A percentile compares a stretch with the other conserved stretches of the same genome.
phyloP scores from a whole-genome alignment of 208 protist species.

The Wallacemonas collosoma region DNA sequence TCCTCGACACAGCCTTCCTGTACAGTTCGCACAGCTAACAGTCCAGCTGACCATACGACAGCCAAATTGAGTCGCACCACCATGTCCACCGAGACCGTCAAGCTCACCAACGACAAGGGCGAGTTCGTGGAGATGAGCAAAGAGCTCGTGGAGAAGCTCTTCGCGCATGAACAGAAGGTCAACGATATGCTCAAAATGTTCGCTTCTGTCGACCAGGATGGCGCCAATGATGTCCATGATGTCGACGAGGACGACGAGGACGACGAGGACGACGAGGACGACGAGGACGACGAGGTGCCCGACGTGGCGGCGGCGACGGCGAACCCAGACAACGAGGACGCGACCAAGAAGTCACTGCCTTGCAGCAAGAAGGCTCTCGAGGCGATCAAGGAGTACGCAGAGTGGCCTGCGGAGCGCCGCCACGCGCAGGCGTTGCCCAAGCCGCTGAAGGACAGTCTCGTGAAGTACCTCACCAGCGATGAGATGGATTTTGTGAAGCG shows the following conservation, averaged over 20 bases:
- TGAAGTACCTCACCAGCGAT: slow-evolving; percentile 26
- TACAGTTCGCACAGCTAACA: too few species aligned
- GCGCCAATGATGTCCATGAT: too few species aligned
- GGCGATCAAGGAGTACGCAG: slow-evolving; percentile 21
- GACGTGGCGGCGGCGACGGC: too few species aligned
- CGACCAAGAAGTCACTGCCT: not conserved
- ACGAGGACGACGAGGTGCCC: too few species aligned
- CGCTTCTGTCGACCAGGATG: too few species aligned
- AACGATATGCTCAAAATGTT: too few species aligned
- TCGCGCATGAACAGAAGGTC: not conserved
- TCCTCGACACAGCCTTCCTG: too few species aligned
- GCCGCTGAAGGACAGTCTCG: slow-evolving; percentile 22
- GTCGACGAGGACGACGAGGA: too few species aligned
- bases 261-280: too few species aligned
- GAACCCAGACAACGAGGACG: too few species aligned
- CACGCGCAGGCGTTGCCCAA: slow-evolving; percentile 28
- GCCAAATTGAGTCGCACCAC: too few species aligned
- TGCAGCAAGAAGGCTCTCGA: slow-evolving; percentile 23
- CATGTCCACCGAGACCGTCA: slow-evolving; percentile 1
- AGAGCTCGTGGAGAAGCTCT: not conserved
- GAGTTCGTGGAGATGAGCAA: not conserved
- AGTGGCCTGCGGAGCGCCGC: slow-evolving; percentile 16
- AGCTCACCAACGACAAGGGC: slow-evolving; percentile 2
- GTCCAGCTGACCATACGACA: too few species aligned
- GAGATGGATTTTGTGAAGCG: slow-evolving; percentile 35